phyloP scores from a whole-genome alignment of 139 green algal species.

The Closterium sp. region DNA sequence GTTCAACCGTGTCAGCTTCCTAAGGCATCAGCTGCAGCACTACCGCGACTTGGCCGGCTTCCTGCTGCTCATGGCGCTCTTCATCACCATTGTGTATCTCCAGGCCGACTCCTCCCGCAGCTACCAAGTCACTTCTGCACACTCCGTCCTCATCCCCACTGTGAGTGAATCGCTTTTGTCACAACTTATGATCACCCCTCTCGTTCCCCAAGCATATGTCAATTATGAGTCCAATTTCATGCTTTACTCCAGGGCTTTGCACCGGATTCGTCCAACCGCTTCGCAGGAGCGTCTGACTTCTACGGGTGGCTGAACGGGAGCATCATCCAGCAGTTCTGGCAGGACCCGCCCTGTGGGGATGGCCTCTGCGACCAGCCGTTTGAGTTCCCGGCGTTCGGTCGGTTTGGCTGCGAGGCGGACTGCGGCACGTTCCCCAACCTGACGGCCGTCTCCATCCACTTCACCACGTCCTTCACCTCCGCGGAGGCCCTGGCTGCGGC shows the following conservation, averaged over 20 bases:
- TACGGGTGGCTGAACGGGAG: constrained; percentile 30
- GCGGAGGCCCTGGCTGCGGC: background rate
- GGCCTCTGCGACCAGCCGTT: constrained; percentile 76
- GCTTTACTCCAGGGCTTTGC: background rate
- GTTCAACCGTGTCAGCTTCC: background rate
- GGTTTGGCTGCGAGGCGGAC: constrained; percentile 80
- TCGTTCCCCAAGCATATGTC: background rate
- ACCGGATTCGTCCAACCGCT: background rate
- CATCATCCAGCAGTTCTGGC: constrained; percentile 58
- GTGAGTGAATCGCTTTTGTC: background rate
- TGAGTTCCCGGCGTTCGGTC: constrained; percentile 77
- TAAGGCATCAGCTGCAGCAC: background rate
- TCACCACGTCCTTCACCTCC: constrained; percentile 4
- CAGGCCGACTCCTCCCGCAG: background rate
- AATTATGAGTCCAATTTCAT: background rate
- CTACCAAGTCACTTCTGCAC: background rate
- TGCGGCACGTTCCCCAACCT: constrained; percentile 60
- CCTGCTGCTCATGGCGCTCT: background rate
- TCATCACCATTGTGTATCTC: background rate
- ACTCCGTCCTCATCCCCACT: background rate
- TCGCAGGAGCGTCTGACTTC: background rate
- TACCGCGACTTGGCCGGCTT: background rate
- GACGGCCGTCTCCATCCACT: background rate
- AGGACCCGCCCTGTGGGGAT: constrained; percentile 78
- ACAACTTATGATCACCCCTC: background rate